Conservation (phyloP, 768 basidiomycete species). For the Pisolithus microcarpus region DNA sequence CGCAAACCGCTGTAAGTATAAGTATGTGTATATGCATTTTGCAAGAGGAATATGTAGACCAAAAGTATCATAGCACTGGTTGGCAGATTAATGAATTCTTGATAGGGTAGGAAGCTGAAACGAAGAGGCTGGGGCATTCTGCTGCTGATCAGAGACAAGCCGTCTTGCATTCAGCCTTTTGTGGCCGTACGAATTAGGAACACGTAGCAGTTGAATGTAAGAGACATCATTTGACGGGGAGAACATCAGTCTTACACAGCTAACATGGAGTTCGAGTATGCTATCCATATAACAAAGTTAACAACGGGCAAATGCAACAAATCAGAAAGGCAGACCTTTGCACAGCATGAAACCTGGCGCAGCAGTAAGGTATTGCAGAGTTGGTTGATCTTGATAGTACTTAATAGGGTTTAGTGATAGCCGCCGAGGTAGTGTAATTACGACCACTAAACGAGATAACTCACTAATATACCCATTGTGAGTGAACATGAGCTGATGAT, state of each 20-base stretch:
- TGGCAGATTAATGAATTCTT: neutral
- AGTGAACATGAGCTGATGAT: conserved; percentile 6
- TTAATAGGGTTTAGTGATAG: neutral
- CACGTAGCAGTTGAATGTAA: neutral
- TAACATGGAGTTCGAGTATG: conserved; percentile 19
- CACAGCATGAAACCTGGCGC: conserved; percentile 9
- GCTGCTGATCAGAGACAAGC: conserved; percentile 1
- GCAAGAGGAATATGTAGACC: neutral
- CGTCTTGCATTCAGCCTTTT: conserved; percentile 6
- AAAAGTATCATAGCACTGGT: neutral
- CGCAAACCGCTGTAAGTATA: too few species aligned
- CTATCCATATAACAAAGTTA: conserved; percentile 7
- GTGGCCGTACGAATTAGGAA: neutral
- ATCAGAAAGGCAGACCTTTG: conserved; percentile 7
- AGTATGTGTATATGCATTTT: neutral
- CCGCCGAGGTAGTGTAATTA: neutral
- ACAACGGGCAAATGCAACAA: neutral
- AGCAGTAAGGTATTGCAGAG: conserved; percentile 4
- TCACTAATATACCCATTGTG: conserved; percentile 8
- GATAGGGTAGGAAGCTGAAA: conserved; percentile 15
- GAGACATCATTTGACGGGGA: neutral
- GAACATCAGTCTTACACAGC: conserved; percentile 12
- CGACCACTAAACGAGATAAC: neutral
- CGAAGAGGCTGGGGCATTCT: neutral
- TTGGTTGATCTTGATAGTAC: conserved; percentile 8